Conservation (phyloP, 2,329 filamentous ascomycete species). For the Pseudogymnoascus sp. region DNA sequence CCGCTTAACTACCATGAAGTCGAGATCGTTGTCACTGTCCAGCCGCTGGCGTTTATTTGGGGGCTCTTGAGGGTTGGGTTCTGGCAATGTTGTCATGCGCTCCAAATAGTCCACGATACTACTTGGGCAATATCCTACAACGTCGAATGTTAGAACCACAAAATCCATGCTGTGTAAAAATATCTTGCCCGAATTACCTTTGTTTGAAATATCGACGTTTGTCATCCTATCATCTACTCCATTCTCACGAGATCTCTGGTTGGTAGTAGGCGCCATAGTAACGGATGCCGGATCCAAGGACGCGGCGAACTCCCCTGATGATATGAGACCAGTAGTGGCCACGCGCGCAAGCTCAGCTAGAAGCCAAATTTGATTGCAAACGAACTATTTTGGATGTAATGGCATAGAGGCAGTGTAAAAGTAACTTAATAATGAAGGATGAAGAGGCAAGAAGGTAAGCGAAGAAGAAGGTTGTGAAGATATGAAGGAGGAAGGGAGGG, state of each 20-base stretch:
- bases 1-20: conserved; percentile 22
- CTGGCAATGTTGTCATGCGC: conserved; percentile 19
- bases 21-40: not conserved
- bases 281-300: not conserved
- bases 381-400: not conserved
- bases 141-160: conserved; percentile 15
- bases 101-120: conserved; percentile 8
- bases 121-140: conserved; percentile 17
- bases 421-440: not conserved
- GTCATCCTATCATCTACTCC: not conserved
- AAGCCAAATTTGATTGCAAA: not conserved
- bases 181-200: not conserved
- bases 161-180: not conserved
- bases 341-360: not conserved
- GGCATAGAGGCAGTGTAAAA: not conserved
- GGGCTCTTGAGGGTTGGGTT: conserved; percentile 11
- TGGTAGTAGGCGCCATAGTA: not conserved
- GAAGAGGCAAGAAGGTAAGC: conserved; percentile 1
- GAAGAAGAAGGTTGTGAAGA: not conserved
- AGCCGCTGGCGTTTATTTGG: not conserved
- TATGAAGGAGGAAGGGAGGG: not conserved
- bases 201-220: not conserved
- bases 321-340: not conserved
- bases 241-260: not conserved
- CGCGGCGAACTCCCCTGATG: not conserved